Percentiles rank a stretch among this genome's conserved stretches.
Conservation (phyloP, 495 filamentous ascomycete species). For the Penicillium dipodomyicola region DNA sequence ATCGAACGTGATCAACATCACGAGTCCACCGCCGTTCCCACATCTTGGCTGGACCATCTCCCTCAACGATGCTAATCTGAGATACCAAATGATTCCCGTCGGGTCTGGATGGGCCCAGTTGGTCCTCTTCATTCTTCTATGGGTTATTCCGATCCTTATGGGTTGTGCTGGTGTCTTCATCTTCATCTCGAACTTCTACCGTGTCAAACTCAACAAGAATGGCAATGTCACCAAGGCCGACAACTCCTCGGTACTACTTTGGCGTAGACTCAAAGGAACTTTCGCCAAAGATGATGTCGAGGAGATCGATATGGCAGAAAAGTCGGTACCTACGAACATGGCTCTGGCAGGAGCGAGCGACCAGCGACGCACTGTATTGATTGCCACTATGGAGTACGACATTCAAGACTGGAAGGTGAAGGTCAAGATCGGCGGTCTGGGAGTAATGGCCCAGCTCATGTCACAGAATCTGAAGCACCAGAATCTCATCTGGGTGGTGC, state of each 20-base stretch:
- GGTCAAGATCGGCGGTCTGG: conserved; percentile 71
- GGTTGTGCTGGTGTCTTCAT: conserved; percentile 40
- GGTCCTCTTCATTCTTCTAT: conserved; percentile 46
- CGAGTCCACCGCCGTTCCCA: conserved; percentile 40
- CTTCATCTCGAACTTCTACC: conserved; percentile 49
- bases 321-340: conserved; percentile 15
- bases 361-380: conserved; percentile 55
- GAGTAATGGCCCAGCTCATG: conserved; percentile 71
- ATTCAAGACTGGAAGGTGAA: conserved; percentile 72
- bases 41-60: conserved; percentile 44
- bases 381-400: conserved; percentile 72
- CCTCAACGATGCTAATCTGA: conserved; percentile 45
- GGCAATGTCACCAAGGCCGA: conserved; percentile 21
- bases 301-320: conserved; percentile 28
- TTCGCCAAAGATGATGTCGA: conserved; percentile 5
- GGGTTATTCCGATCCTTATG: conserved; percentile 40
- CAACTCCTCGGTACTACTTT: conserved; percentile 10
- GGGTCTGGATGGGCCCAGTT: conserved; percentile 44
- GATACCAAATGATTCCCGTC: conserved; percentile 40
- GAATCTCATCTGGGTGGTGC: conserved; percentile 71
- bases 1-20: conserved; percentile 50
- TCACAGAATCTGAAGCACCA: conserved; percentile 64
- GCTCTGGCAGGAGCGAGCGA: conserved; percentile 13
- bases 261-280: conserved; percentile 14
- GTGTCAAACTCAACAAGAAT: conserved; percentile 50